Percentiles rank a stretch among this genome's conserved stretches.
These are phyloP conservation scores for Fraxinus americana DNA, from an alignment of 257 asterid species.

Conservation along the genomic window DNA sequence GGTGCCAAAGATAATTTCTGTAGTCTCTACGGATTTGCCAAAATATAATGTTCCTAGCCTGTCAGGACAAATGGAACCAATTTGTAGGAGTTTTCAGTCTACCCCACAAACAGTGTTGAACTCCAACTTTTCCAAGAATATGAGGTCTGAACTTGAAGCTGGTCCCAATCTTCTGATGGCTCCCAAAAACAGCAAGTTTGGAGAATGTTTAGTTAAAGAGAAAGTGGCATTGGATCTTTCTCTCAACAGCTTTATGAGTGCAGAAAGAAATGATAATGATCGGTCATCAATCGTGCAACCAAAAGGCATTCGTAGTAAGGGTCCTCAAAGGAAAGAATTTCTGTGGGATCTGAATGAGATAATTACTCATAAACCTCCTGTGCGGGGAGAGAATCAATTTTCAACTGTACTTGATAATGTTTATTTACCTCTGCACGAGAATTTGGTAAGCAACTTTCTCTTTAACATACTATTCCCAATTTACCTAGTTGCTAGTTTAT, in stretches of 20 bases:
- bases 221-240: constrained; percentile 62
- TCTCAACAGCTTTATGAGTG: constrained; percentile 40
- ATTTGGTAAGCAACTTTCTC: constrained; percentile 32
- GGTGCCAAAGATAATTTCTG: constrained; percentile 16
- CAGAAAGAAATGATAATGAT: constrained; percentile 28
- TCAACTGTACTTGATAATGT: constrained; percentile 27
- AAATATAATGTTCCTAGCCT: constrained; percentile 24
- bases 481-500: constrained; percentile 8
- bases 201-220: constrained; percentile 33
- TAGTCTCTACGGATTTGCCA: constrained; percentile 24
- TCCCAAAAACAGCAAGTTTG: constrained; percentile 28
- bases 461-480: constrained; percentile 11
- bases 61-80: constrained; percentile 30
- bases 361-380: constrained; percentile 20
- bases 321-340: not conserved
- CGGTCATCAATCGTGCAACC: constrained; percentile 21
- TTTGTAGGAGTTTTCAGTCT: constrained; percentile 21
- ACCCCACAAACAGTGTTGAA: constrained; percentile 24
- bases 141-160: constrained; percentile 41
- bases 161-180: constrained; percentile 24
- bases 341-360: constrained; percentile 37
- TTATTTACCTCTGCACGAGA: constrained; percentile 23
- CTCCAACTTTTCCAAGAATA: constrained; percentile 27
- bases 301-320: constrained; percentile 43
- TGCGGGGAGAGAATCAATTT: constrained; percentile 26